Conservation (phyloP, 2,329 filamentous ascomycete genomes). For the Alternaria brassicae region DNA sequence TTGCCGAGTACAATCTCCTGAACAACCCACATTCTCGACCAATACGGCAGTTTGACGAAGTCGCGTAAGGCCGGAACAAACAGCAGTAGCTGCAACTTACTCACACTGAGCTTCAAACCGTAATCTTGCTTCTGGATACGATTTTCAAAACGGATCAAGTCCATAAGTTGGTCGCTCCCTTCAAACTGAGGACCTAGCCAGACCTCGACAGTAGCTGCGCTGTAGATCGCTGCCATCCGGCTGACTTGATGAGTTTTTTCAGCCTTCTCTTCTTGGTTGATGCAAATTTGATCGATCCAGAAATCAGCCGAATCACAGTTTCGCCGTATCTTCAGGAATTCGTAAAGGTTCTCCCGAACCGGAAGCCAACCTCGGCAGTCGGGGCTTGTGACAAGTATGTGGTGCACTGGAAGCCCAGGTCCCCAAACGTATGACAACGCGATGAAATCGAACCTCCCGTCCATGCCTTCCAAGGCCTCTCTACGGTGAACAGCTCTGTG, state of each 20-base stretch:
- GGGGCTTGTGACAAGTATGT: background rate
- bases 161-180: background rate
- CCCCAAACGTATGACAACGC: background rate
- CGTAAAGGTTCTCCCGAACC: background rate
- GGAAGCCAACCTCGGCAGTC: background rate
- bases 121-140: accelerated
- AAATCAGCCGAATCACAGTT: background rate
- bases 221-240: background rate
- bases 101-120: accelerated
- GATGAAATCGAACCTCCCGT: background rate
- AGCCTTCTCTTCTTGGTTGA: background rate
- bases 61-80: accelerated
- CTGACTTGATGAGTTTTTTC: background rate
- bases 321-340: background rate
- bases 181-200: background rate
- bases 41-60: background rate
- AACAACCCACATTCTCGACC: background rate
- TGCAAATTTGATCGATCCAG: background rate
- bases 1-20: background rate
- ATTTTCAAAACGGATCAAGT: background rate
- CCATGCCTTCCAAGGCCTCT: no score
- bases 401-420: background rate
- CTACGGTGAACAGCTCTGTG: no score
- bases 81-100: background rate
- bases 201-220: background rate